phyloP scores from a whole-genome alignment of 352 stramenopile species.

The Pythium guiyangense region DNA sequence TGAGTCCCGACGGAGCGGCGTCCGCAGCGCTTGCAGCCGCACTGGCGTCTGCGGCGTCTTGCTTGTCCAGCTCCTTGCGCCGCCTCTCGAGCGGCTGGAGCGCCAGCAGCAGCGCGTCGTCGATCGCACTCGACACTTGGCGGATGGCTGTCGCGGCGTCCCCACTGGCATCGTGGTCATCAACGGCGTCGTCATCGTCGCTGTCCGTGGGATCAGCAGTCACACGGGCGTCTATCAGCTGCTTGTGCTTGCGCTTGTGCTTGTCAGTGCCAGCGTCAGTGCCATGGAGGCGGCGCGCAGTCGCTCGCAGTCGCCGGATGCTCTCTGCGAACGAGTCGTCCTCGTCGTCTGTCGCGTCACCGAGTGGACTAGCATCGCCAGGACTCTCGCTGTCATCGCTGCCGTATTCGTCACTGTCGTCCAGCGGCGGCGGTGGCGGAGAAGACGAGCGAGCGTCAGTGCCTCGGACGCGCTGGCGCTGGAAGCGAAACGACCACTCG shows the following conservation, averaged over 20 bases:
- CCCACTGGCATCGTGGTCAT: no score
- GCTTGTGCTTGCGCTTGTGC: slow-evolving; percentile 4
- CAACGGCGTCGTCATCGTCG: no score
- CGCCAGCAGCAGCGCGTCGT: no score
- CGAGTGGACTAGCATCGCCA: no score
- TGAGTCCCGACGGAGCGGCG: no score
- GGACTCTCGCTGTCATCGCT: no score
- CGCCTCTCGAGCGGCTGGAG: no score
- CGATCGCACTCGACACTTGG: slow-evolving; percentile 26
- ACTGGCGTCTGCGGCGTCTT: no score
- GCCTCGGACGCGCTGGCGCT: background rate
- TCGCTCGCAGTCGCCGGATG: slow-evolving; percentile 23
- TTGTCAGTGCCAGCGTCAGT: background rate
- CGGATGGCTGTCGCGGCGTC: slow-evolving; percentile 20
- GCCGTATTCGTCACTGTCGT: slow-evolving; percentile 8
- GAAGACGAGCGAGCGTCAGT: background rate
- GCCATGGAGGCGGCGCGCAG: slow-evolving; percentile 4
- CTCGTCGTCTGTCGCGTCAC: background rate
- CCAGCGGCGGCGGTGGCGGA: background rate
- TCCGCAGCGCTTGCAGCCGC: no score
- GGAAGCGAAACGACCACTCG: no score
- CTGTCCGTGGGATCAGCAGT: background rate
- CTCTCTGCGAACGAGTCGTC: slow-evolving; percentile 53
- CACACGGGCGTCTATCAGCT: background rate
- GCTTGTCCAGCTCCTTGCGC: no score